phyloP scores from a whole-genome alignment of 2,329 filamentous ascomycete species.

The Xylaria digitata region DNA sequence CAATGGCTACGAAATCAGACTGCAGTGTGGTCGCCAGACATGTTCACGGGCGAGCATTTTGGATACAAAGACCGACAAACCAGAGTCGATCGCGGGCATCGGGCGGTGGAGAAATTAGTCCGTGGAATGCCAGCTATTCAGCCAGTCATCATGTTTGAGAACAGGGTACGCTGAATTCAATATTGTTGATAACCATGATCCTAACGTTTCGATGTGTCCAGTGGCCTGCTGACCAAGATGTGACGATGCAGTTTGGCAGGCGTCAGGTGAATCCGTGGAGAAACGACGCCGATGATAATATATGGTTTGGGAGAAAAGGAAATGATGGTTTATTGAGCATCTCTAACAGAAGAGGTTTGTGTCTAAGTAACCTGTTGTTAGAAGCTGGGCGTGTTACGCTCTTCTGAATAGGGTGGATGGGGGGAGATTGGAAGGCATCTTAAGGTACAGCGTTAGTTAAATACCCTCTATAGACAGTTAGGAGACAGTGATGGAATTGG shows the following conservation, averaged over 20 bases:
- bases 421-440: no score
- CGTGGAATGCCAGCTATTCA: constrained; percentile 21
- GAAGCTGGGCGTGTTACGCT: constrained; percentile 14
- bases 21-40: background rate
- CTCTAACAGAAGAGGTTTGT: constrained; percentile 30
- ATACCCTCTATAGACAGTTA: no score
- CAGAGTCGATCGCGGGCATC: constrained; percentile 14
- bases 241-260: no score
- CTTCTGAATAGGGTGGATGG: background rate
- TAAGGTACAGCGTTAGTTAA: no score
- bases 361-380: background rate
- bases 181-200: no score
- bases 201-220: no score
- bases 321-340: constrained; percentile 28
- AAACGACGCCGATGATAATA: background rate
- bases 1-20: constrained; percentile 27
- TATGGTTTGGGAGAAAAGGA: constrained; percentile 6
- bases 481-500: no score
- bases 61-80: constrained; percentile 19
- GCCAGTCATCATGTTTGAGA: constrained; percentile 33
- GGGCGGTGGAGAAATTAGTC: constrained; percentile 9
- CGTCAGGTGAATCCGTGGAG: no score
- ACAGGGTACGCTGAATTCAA: constrained; percentile 15
- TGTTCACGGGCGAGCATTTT: constrained; percentile 9
- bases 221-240: no score